Percentiles rank a stretch among this genome's conserved stretches.
phyloP scores from a whole-genome alignment of 2,329 filamentous ascomycete species.

The Thelonectria rubi region DNA sequence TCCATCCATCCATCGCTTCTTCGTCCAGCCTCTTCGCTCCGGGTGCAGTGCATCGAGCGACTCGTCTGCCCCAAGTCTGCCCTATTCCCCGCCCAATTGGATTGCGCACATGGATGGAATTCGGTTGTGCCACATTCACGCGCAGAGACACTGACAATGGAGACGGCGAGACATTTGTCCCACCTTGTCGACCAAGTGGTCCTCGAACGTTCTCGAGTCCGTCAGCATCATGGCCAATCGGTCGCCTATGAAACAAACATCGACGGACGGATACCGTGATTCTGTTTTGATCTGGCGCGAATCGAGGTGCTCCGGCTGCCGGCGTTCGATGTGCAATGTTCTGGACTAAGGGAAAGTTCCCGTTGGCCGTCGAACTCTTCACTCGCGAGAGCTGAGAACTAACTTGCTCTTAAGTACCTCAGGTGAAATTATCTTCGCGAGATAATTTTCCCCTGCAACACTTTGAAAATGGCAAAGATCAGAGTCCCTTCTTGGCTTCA shows the following conservation, averaged over 20 bases:
- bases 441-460: not conserved
- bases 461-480: slow-evolving; percentile 33
- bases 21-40: not conserved
- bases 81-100: not conserved
- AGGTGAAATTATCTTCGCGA: slow-evolving; percentile 3
- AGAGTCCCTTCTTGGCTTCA: slow-evolving; percentile 50
- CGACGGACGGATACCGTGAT: no score
- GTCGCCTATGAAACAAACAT: not conserved
- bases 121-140: slow-evolving; percentile 4
- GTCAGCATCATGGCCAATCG: not conserved
- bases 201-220: not conserved
- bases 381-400: slow-evolving; percentile 9
- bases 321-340: not conserved
- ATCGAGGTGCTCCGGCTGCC: not conserved
- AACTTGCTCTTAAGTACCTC: slow-evolving; percentile 6
- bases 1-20: not conserved
- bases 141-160: not conserved
- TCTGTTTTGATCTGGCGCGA: no score
- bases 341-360: slow-evolving; percentile 1
- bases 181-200: slow-evolving; percentile 7
- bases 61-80: not conserved
- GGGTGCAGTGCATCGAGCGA: no score
- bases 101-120: not conserved
- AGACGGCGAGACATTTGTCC: not conserved
- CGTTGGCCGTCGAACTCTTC: not conserved